phyloP scores from a whole-genome alignment of 352 stramenopile genomes.

The Phytophthora idaei region DNA sequence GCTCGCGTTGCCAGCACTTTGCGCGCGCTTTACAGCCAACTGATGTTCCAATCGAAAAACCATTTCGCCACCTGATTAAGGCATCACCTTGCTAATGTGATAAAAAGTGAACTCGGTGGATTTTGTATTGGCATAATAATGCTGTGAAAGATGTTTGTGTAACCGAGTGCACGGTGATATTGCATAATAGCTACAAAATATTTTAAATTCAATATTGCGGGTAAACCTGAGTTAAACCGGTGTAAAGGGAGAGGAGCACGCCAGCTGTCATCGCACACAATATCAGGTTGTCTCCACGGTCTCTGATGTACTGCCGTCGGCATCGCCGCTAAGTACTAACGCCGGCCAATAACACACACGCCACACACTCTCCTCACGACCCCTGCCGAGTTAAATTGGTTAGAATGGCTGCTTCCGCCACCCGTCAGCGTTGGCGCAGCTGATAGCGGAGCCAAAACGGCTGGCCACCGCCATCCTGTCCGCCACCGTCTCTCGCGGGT shows the following conservation, averaged over 20 bases:
- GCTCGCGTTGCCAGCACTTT: slow-evolving; percentile 13
- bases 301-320: slow-evolving; percentile 7
- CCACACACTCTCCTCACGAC: slow-evolving; percentile 1
- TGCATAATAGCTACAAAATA: not conserved
- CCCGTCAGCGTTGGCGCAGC: slow-evolving; percentile 5
- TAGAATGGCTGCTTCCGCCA: not conserved
- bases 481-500: not conserved
- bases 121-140: not conserved
- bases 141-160: not conserved
- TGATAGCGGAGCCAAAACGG: not conserved
- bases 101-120: not conserved
- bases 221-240: not conserved
- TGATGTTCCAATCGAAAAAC: slow-evolving; percentile 33
- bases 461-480: not conserved
- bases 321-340: no score
- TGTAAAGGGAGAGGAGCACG: slow-evolving; percentile 2
- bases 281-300: slow-evolving; percentile 13
- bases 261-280: slow-evolving; percentile 9
- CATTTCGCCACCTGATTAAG: not conserved
- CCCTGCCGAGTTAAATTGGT: not conserved
- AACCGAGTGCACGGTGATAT: not conserved
- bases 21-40: slow-evolving; percentile 14
- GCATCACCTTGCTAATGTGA: not conserved
- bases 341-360: no score
- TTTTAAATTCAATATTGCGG: not conserved